These are phyloP conservation scores for Backusella westeae DNA, from an alignment of 192 early-diverging fungal species.

Conservation along the genomic window DNA sequence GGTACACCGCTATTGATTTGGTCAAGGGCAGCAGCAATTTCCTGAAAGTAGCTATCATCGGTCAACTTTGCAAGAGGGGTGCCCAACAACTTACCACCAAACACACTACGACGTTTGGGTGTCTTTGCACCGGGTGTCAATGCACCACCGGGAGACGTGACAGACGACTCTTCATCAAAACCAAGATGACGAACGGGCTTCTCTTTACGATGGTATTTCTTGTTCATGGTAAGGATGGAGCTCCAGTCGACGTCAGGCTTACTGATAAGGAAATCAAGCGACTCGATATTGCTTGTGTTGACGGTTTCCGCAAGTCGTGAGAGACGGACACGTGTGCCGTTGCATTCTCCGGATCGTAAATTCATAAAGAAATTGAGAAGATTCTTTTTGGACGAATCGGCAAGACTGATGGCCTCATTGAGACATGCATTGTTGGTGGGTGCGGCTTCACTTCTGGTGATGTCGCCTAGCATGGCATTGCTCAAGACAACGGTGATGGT, in stretches of 20 bases:
- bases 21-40: slow-evolving; percentile 25
- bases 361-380: slow-evolving; percentile 86
- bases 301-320: slow-evolving; percentile 76
- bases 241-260: slow-evolving; percentile 57
- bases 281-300: slow-evolving; percentile 74
- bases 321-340: slow-evolving; percentile 69
- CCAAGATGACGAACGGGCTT: slow-evolving; percentile 39
- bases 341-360: slow-evolving; percentile 63
- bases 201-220: slow-evolving; percentile 37
- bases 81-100: slow-evolving; percentile 26
- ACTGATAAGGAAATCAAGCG: slow-evolving; percentile 79
- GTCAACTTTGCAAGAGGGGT: slow-evolving; percentile 25
- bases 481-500: slow-evolving; percentile 78
- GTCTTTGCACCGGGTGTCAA: slow-evolving; percentile 42
- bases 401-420: background rate
- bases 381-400: slow-evolving; percentile 52
- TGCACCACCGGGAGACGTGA: slow-evolving; percentile 44
- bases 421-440: slow-evolving; percentile 23
- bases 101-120: slow-evolving; percentile 29
- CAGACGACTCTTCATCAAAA: slow-evolving; percentile 46
- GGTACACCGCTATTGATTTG: slow-evolving; percentile 27
- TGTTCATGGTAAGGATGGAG: slow-evolving; percentile 44
- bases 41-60: slow-evolving; percentile 37
- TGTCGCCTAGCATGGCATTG: slow-evolving; percentile 72
- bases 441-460: slow-evolving; percentile 36